A percentile compares a stretch with the other conserved stretches of the same genome.
phyloP scores from a whole-genome alignment of 371 early-diverging fungal genomes.

The Batkoa obscura region DNA sequence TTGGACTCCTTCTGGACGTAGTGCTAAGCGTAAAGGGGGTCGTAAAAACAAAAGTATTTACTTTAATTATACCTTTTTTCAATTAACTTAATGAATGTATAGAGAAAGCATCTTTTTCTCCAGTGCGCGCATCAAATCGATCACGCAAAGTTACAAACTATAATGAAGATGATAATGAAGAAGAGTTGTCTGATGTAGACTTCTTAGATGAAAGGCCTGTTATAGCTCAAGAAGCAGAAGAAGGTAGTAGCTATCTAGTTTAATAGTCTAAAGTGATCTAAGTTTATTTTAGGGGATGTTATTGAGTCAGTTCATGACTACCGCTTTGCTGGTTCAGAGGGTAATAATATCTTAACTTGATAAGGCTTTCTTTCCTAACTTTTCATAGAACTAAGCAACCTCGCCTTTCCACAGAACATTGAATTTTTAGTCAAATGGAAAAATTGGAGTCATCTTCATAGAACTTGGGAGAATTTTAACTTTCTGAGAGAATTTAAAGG shows the following conservation, averaged over 20 bases:
- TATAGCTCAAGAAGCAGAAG: constrained; percentile 13
- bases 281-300: too few relatives aligned
- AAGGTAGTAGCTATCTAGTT: too few relatives aligned
- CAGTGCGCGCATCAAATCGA: not conserved
- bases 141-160: constrained; percentile 1
- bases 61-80: not conserved
- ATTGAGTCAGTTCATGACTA: constrained; percentile 41
- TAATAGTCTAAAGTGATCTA: too few relatives aligned
- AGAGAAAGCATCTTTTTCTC: not conserved
- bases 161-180: constrained; percentile 3
- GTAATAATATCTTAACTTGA: too few relatives aligned
- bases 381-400: too few relatives aligned
- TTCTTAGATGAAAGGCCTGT: not conserved
- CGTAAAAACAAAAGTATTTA: too few relatives aligned
- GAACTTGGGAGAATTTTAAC: constrained; percentile 69
- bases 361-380: too few relatives aligned
- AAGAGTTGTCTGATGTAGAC: not conserved
- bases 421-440: constrained; percentile 89
- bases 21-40: too few relatives aligned
- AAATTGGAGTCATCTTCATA: constrained; percentile 71
- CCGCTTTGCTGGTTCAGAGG: constrained; percentile 13
- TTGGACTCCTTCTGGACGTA: too few relatives aligned
- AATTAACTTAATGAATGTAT: not conserved
- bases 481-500: constrained; percentile 58
- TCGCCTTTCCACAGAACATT: constrained; percentile 18